Conservation (phyloP, 2,329 filamentous ascomycete genomes). For the Hypoxylon sp. region DNA sequence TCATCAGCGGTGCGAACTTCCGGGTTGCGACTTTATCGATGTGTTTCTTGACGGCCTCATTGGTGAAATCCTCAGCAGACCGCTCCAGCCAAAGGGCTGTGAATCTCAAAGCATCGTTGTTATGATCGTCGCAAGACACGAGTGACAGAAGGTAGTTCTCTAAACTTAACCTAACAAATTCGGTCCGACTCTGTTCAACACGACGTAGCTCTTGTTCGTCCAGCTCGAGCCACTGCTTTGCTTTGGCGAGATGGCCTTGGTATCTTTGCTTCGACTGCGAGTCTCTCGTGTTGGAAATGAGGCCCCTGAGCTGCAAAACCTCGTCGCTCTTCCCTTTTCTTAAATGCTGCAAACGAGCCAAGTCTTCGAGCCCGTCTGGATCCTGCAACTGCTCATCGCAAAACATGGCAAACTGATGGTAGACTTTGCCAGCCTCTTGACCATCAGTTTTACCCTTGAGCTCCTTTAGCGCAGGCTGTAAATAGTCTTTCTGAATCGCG, state of each 20-base stretch:
- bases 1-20: conserved; percentile 95
- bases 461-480: conserved; percentile 86
- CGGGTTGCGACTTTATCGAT: conserved; percentile 84
- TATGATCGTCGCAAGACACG: conserved; percentile 86
- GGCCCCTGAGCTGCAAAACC: conserved; percentile 78
- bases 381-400: conserved; percentile 96
- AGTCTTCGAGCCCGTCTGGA: conserved; percentile 85
- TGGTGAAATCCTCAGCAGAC: conserved; percentile 81
- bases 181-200: conserved; percentile 80
- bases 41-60: conserved; percentile 79
- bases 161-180: conserved; percentile 88
- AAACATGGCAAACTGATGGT: conserved; percentile 94
- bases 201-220: conserved; percentile 90
- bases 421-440: conserved; percentile 86
- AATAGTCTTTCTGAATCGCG: conserved; percentile 87
- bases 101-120: conserved; percentile 92
- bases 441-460: conserved; percentile 78
- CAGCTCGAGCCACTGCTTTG: conserved; percentile 90
- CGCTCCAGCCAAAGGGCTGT: conserved; percentile 95
- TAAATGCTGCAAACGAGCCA: conserved; percentile 83
- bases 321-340: conserved; percentile 86
- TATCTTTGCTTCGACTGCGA: conserved; percentile 70
- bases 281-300: conserved; percentile 66
- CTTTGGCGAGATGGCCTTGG: conserved; percentile 75
- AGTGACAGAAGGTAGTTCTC: conserved; percentile 94